phyloP scores from a whole-genome alignment of 768 basidiomycete species.

The Leccinum truebloodii region DNA sequence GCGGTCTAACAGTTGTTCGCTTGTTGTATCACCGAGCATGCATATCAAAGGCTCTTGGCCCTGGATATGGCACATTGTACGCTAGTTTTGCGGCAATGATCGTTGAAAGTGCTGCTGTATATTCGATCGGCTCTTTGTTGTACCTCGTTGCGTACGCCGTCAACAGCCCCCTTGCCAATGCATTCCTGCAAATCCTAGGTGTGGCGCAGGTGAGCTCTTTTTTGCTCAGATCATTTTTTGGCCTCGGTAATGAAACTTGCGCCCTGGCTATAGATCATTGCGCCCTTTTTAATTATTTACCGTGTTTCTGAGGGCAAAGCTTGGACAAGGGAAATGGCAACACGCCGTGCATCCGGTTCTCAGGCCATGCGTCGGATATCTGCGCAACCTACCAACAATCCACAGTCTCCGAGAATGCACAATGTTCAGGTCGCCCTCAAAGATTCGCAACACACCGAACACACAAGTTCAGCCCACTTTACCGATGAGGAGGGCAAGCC shows the following conservation, averaged over 20 bases:
- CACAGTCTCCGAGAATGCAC: slow-evolving; percentile 4
- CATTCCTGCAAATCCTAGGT: slow-evolving; percentile 34
- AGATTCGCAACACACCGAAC: slow-evolving; percentile 2
- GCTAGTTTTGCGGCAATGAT: slow-evolving; percentile 37
- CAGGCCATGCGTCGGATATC: slow-evolving; percentile 18
- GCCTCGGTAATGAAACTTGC: neutral
- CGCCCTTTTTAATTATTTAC: slow-evolving; percentile 48
- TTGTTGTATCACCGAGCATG: slow-evolving; percentile 31
- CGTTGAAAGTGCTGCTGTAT: slow-evolving; percentile 36
- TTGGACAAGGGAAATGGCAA: slow-evolving; percentile 32
- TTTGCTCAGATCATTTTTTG: neutral
- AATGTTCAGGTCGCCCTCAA: slow-evolving; percentile 22
- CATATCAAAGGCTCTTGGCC: slow-evolving; percentile 29
- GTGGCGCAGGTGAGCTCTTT: slow-evolving; percentile 27
- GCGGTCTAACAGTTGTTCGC: slow-evolving; percentile 33
- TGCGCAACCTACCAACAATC: neutral
- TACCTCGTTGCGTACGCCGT: slow-evolving; percentile 33
- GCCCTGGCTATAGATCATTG: slow-evolving; percentile 40
- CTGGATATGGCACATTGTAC: slow-evolving; percentile 29
- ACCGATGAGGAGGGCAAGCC: slow-evolving; percentile 10
- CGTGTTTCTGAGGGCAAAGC: slow-evolving; percentile 49
- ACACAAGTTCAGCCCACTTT: slow-evolving; percentile 5
- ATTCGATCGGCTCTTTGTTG: slow-evolving; percentile 33
- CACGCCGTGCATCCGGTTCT: slow-evolving; percentile 10
- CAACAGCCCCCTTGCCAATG: slow-evolving; percentile 26